phyloP scores from a whole-genome alignment of 1,284 basidiomycete genomes.

The Megacollybia platyphylla region DNA sequence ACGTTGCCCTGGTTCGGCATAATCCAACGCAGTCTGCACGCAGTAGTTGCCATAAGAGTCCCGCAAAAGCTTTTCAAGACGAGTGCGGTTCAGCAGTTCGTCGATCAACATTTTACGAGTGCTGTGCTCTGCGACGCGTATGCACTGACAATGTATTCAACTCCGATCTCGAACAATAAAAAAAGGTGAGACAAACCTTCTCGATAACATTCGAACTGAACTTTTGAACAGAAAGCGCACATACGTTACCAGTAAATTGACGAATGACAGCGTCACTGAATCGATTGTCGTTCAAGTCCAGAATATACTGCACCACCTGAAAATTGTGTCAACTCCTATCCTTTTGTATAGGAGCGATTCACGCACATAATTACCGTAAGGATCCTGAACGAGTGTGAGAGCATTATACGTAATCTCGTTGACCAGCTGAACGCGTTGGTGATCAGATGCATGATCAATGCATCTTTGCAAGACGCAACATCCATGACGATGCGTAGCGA shows the following conservation, averaged over 20 bases:
- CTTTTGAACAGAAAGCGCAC: constrained; percentile 96
- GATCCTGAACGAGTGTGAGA: constrained; percentile 95
- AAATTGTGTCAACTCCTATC: constrained; percentile 1
- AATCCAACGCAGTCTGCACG: constrained; percentile 93
- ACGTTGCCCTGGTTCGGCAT: constrained; percentile 84
- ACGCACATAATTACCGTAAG: constrained; percentile 90
- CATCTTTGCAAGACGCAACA: constrained; percentile 98
- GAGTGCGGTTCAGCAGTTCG: constrained; percentile 88
- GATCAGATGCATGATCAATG: constrained; percentile 96
- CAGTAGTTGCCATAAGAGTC: constrained; percentile 96
- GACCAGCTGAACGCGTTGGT: constrained; percentile 92
- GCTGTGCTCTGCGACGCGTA: constrained; percentile 92
- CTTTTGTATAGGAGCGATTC: not conserved
- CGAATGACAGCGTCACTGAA: constrained; percentile 97
- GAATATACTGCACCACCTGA: constrained; percentile 91
- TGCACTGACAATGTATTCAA: constrained; percentile 48
- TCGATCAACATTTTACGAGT: constrained; percentile 93
- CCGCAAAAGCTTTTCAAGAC: constrained; percentile 89
- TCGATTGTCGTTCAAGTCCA: constrained; percentile 95
- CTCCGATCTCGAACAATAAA: not conserved
- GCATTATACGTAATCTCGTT: constrained; percentile 99
- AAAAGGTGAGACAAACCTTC: constrained; percentile 43
- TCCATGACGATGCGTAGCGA: constrained; percentile 97
- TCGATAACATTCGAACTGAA: constrained; percentile 95
- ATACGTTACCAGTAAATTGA: constrained; percentile 96